Evolutionary conservation across 768 basidiomycete species (phyloP).

Genomic region (Suillus brevipes): DNA sequence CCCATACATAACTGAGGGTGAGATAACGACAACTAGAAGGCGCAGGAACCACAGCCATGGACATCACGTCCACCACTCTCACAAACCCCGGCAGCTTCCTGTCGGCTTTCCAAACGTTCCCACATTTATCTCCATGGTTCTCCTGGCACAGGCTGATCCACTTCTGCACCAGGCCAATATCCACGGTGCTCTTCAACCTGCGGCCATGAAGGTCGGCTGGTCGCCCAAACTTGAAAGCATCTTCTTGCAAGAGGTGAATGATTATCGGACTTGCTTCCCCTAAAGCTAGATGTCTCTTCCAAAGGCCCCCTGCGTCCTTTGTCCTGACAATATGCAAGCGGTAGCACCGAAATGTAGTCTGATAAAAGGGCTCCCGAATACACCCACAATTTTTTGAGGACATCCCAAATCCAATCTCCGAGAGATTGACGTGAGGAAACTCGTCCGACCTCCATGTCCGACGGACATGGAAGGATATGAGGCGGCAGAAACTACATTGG

Average conservation of each 20-base stretch:
- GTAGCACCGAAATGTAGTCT: background rate
- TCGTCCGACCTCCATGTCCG: constrained; percentile 1
- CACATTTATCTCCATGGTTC: background rate
- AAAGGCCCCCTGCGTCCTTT: background rate
- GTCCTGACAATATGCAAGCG: background rate
- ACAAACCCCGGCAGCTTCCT: constrained; percentile 1
- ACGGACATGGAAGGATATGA: constrained; percentile 4
- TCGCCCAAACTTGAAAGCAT: constrained; percentile 6
- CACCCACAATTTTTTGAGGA: background rate
- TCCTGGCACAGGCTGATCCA: background rate
- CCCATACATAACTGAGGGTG: constrained; percentile 12
- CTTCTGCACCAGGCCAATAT: background rate
- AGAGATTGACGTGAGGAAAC: background rate
- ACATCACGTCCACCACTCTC: constrained; percentile 5
- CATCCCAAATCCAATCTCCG: background rate
- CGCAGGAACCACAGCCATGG: constrained; percentile 8
- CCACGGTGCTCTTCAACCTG: constrained; percentile 1
- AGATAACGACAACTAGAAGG: constrained; percentile 4
- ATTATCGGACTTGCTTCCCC: background rate
- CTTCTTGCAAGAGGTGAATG: constrained; percentile 11
- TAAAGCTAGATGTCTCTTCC: background rate
- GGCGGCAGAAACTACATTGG: background rate
- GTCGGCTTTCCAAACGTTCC: constrained; percentile 5
- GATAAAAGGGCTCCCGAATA: background rate
- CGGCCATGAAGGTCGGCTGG: constrained; percentile 8